Evolutionary conservation across 1,284 basidiomycete genomes (phyloP).

Genomic region (Puccinia triticina): DNA sequence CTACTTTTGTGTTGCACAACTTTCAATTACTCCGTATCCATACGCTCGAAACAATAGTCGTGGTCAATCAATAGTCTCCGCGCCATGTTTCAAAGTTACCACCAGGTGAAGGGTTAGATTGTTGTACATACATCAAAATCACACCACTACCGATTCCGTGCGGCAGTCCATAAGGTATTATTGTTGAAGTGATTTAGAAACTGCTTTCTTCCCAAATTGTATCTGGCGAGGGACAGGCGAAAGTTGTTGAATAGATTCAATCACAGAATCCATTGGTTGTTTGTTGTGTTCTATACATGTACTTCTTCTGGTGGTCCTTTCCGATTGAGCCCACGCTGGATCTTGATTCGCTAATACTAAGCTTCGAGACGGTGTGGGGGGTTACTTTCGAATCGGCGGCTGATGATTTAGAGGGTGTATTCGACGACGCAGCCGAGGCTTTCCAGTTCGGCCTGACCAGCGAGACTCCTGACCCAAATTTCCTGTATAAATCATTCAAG

Average conservation of each 20-base stretch:
- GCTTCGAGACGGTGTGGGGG: not conserved
- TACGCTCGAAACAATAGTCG: too few species aligned
- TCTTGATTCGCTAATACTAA: not conserved
- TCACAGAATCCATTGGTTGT: not conserved
- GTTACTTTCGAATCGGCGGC: not conserved
- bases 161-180: not conserved
- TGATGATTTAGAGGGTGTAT: not conserved
- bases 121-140: too few species aligned
- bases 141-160: too few species aligned
- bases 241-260: conserved; percentile 14
- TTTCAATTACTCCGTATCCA: too few species aligned
- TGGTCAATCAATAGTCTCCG: too few species aligned
- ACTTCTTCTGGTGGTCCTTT: not conserved
- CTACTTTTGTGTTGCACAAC: too few species aligned
- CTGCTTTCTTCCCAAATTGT: conserved; percentile 22
- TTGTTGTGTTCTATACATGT: not conserved
- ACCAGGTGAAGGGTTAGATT: too few species aligned
- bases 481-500: conserved; percentile 24
- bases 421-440: not conserved
- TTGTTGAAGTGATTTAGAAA: not conserved
- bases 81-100: too few species aligned
- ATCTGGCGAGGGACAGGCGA: conserved; percentile 43
- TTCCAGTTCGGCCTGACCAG: conserved; percentile 42
- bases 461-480: conserved; percentile 28
- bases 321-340: too few species aligned